phyloP scores from a whole-genome alignment of 140 eudicot genomes.

The Anethum foeniculum region DNA sequence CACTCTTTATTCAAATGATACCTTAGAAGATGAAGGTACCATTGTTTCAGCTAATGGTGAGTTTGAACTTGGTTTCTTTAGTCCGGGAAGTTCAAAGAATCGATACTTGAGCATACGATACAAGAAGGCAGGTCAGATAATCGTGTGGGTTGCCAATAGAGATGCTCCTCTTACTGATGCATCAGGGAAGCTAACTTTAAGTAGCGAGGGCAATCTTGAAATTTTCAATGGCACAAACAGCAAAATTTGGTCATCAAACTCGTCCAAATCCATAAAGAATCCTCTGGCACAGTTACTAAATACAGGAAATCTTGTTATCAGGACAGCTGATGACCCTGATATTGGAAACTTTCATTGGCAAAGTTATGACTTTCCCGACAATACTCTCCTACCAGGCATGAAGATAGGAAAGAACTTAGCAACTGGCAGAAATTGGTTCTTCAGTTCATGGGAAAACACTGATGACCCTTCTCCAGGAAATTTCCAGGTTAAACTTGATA shows the following conservation, averaged over 20 bases:
- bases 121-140: not conserved
- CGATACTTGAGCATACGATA: slow-evolving; percentile 1
- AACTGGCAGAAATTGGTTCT: not conserved
- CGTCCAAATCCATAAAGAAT: not conserved
- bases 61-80: slow-evolving; percentile 4
- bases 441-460: not conserved
- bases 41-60: not conserved
- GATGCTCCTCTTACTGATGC: not conserved
- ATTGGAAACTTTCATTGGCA: not conserved
- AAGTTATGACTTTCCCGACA: not conserved
- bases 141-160: slow-evolving; percentile 3
- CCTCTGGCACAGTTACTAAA: not conserved
- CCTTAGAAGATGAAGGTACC: not conserved
- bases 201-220: not conserved
- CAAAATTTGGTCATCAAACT: slow-evolving; percentile 3
- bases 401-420: not conserved
- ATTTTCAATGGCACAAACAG: not conserved
- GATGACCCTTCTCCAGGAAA: not conserved
- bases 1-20: not conserved
- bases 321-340: not conserved
- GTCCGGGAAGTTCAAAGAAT: not conserved
- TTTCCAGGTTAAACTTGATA: not conserved
- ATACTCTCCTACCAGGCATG: slow-evolving; percentile 2
- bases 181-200: not conserved
- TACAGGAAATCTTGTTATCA: not conserved